phyloP scores from a whole-genome alignment of 208 protist genomes.

The Phytomonas sp. region DNA sequence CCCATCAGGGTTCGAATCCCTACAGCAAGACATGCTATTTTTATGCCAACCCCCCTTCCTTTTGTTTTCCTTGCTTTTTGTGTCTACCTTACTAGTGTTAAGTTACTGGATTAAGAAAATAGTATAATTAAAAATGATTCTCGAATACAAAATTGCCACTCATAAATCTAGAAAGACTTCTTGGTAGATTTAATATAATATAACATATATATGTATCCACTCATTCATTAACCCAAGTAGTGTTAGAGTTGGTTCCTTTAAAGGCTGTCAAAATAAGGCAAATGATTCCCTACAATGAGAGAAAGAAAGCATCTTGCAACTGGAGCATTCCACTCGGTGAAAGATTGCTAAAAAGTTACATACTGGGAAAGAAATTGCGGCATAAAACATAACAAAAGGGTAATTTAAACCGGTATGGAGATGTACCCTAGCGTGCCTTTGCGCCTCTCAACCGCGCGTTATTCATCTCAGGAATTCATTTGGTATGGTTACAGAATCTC shows the following conservation, averaged over 20 bases:
- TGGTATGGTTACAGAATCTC: not conserved
- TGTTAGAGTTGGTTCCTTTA: not conserved
- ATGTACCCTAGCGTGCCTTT: not conserved
- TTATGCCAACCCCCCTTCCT: not conserved
- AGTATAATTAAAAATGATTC: not conserved
- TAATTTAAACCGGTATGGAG: not conserved
- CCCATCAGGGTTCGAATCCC: slow-evolving; percentile 25
- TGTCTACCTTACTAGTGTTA: not conserved
- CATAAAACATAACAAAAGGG: not conserved
- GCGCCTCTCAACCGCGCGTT: not conserved
- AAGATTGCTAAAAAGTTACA: not conserved
- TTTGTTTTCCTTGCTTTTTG: not conserved
- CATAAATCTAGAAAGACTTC: not conserved
- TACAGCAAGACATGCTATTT: slow-evolving; percentile 26
- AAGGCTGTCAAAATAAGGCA: not conserved
- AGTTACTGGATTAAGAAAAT: slow-evolving; percentile 3
- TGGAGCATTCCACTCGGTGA: not conserved
- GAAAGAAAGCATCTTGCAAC: not conserved
- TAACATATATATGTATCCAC: slow-evolving; percentile 4
- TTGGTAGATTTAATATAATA: not conserved
- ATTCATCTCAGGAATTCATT: not conserved
- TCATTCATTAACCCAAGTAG: not conserved
- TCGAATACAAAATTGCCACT: not conserved
- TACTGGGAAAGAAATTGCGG: not conserved
- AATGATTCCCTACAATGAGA: not conserved